Evolutionary conservation across 75 land plant species (phyloP).

Genomic region (Pinus taeda): DNA sequence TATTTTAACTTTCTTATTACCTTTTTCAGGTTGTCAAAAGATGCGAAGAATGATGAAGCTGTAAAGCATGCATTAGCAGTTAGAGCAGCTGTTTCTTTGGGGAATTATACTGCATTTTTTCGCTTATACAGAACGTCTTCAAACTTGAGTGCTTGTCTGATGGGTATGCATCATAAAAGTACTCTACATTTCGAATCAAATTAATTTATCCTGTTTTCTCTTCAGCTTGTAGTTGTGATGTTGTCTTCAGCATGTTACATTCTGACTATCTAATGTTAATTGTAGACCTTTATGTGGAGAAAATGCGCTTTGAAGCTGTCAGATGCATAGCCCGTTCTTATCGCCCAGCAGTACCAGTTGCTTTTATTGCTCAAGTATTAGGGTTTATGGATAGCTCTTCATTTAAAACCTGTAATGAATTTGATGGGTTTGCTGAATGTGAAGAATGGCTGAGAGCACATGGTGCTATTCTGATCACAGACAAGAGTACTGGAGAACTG

Average conservation of each 20-base stretch:
- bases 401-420: conserved; percentile 16
- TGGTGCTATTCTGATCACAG: conserved; percentile 63
- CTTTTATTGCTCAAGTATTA: conserved; percentile 58
- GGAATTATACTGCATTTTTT: conserved; percentile 84
- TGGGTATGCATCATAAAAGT: conserved; percentile 53
- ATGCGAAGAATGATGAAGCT: conserved; percentile 67
- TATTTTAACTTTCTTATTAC: background rate
- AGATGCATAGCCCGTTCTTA: conserved; percentile 93
- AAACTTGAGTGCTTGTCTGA: conserved; percentile 73
- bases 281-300: conserved; percentile 88
- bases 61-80: conserved; percentile 95
- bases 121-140: conserved; percentile 87
- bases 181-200: background rate
- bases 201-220: conserved; percentile 10
- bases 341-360: conserved; percentile 83
- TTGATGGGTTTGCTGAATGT: conserved; percentile 78
- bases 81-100: conserved; percentile 75
- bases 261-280: background rate
- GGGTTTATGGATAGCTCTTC: conserved; percentile 42
- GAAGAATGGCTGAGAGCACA: conserved; percentile 94
- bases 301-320: conserved; percentile 89
- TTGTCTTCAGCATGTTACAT: background rate
- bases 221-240: background rate
- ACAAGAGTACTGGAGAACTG: conserved; percentile 53
- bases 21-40: conserved; percentile 64